Evolutionary conservation across 2,329 filamentous ascomycete species (phyloP).

Genomic region (Fusarium keratoplasticum): DNA sequence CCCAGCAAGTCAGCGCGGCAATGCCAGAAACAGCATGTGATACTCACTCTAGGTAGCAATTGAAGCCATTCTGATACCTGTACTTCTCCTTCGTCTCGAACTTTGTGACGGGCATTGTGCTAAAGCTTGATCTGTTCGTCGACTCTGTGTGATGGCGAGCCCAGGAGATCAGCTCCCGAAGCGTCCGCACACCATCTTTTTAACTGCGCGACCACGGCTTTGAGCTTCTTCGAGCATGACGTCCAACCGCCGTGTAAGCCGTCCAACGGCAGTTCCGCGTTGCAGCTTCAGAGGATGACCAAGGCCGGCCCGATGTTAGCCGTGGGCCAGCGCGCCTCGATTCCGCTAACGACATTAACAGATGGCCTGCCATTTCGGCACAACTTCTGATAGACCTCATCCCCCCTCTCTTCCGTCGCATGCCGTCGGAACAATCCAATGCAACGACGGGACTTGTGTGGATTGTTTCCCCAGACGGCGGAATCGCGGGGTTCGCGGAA

Average conservation of each 20-base stretch:
- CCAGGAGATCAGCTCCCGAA: conserved; percentile 1
- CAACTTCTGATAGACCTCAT: neutral
- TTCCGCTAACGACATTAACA: conserved; percentile 39
- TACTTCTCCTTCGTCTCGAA: conserved; percentile 69
- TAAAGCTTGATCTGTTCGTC: neutral
- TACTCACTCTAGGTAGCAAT: conserved; percentile 79
- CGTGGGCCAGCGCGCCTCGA: conserved; percentile 31
- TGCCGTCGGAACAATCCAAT: conserved; percentile 5
- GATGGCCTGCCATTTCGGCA: too few species aligned
- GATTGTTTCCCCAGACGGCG: neutral
- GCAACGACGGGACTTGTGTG: neutral
- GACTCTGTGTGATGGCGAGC: conserved; percentile 7
- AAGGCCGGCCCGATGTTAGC: conserved; percentile 46
- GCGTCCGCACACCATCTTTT: conserved; percentile 35
- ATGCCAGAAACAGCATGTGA: neutral
- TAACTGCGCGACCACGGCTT: conserved; percentile 33
- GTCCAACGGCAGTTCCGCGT: conserved; percentile 41
- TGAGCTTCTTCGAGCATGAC: conserved; percentile 38
- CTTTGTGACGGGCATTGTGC: conserved; percentile 62
- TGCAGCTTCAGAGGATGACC: conserved; percentile 20
- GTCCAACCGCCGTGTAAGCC: conserved; percentile 37
- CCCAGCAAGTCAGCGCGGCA: neutral
- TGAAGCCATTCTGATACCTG: conserved; percentile 83
- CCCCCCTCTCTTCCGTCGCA: conserved; percentile 4
- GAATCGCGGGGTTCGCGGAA: neutral